phyloP scores from a whole-genome alignment of 495 filamentous ascomycete genomes.

The Neurospora sp. region DNA sequence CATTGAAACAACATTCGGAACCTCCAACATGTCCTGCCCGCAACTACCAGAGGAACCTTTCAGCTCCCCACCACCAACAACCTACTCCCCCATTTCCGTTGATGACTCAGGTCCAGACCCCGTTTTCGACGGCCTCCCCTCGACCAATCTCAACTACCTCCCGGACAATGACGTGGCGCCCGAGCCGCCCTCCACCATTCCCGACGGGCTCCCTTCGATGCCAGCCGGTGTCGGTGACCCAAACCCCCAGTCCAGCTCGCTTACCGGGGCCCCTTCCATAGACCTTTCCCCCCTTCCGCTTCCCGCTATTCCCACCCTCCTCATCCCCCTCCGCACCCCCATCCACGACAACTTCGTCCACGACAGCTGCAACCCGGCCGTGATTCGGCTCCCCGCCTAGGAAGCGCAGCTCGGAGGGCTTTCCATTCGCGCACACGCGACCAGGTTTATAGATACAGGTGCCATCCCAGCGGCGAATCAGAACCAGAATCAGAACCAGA shows the following conservation, averaged over 20 bases:
- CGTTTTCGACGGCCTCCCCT: too few species aligned
- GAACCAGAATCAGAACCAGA: not conserved
- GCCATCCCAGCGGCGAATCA: not conserved
- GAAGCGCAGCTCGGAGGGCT: not conserved
- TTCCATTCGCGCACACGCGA: not conserved
- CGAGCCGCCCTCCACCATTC: not conserved
- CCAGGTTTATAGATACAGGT: not conserved
- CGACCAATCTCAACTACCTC: too few species aligned
- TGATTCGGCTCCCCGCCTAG: not conserved
- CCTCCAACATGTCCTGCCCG: not conserved
- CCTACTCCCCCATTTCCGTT: too few species aligned
- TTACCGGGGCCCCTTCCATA: not conserved
- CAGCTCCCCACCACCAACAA: not conserved
- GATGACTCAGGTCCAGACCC: too few species aligned
- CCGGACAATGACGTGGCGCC: not conserved
- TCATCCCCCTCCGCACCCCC: not conserved
- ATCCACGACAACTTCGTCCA: not conserved
- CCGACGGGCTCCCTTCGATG: too few species aligned
- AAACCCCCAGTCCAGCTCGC: not conserved
- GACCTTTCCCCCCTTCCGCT: not conserved
- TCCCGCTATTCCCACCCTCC: not conserved
- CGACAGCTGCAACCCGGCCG: not conserved
- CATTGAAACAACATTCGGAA: not conserved
- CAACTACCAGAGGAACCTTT: not conserved
- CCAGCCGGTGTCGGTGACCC: too few species aligned